Evolutionary conservation across 108 stramenopile species (phyloP), one percentile per base, ranked within the genome.

Genomic region (Skeletonema marinoi): DNA sequence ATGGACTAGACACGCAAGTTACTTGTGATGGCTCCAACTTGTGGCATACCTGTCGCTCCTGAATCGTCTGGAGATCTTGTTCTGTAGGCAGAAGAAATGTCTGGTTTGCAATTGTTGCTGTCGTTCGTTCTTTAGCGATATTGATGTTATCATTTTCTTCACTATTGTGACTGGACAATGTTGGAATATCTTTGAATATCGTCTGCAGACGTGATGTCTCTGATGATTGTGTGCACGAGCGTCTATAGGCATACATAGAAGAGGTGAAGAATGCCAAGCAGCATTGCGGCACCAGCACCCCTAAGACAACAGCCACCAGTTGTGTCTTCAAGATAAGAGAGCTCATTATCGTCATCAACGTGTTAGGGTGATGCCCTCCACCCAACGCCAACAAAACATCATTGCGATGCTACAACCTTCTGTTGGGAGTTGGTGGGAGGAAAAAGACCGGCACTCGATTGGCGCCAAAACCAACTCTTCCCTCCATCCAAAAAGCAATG

Each of bases 81-180:
- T 35, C n/a, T 32, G 77, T 70, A 2, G 77, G 77, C 10, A 62
- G 48, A n/a, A 56, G 62, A 33, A 78, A 78, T 36, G 33, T 78
- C 32, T 70, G 61, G 63, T 70, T 65, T 39, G 69, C 77, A 50
- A 78, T 70, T n/a, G 48, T 78, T 39, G 60, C 62, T 51, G 75
- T 66, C 30, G 31, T 12, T 30, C 31, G n/a, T 46, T 51, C 8
- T 32, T 16, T 13, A n/a, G 59, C n/a, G 59, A 30, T 60, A 11
- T 13, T 35, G 3, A 19, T 12, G 17, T 25, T 5, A 4, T 66
- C 4, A 19, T 14, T n/a, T 3, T 38, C 38, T 7, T 65, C 32
- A 54, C 6, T 6, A 13, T 46, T 10, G 1, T 54, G 19, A 8
- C 51, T 25, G 16, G 51, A 54, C 16, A 21, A 54, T 21, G 51